A percentile compares a stretch with the other conserved stretches of the same genome.
These are phyloP conservation scores for Candida pseudofarinosa DNA, from an alignment of 805 yeast species.

Conservation along the genomic window DNA sequence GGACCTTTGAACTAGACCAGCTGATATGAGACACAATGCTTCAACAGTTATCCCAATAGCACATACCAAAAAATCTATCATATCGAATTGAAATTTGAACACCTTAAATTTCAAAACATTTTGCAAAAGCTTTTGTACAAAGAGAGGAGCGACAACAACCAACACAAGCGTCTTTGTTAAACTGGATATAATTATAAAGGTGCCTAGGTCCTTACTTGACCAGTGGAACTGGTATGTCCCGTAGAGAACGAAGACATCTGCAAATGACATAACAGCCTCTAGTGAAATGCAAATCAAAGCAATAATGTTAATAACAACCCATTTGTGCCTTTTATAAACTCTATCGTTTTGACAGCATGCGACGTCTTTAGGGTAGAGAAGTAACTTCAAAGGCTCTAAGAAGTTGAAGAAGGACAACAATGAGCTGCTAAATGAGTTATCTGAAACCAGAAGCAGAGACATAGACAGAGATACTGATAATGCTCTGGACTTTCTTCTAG, in stretches of 20 bases:
- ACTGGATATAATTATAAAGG: conserved; percentile 50
- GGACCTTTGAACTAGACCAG: conserved; percentile 28
- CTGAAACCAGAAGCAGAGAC: neutral
- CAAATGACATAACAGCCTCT: conserved; percentile 34
- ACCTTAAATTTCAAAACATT: conserved; percentile 24
- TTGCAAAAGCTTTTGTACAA: conserved; percentile 35
- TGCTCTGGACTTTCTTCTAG: conserved; percentile 51
- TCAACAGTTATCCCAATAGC: conserved; percentile 37
- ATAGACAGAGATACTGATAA: conserved; percentile 16
- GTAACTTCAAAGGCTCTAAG: conserved; percentile 46
- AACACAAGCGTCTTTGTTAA: conserved; percentile 46
- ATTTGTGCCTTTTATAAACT: conserved; percentile 18
- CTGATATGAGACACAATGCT: conserved; percentile 29
- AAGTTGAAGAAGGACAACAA: conserved; percentile 13
- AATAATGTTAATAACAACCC: conserved; percentile 47
- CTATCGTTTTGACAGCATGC: conserved; percentile 16
- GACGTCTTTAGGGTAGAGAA: conserved; percentile 48
- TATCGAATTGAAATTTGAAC: conserved; percentile 45
- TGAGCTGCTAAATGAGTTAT: neutral
- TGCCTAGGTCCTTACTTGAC: conserved; percentile 52
- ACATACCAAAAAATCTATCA: conserved; percentile 42
- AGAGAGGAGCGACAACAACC: conserved; percentile 49
- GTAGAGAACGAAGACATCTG: conserved; percentile 45
- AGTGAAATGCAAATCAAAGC: conserved; percentile 38
- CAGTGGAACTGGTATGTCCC: conserved; percentile 52